These are phyloP conservation scores for Yamadazyma akitaensis DNA, from an alignment of 805 yeast genomes.

Conservation along the genomic window DNA sequence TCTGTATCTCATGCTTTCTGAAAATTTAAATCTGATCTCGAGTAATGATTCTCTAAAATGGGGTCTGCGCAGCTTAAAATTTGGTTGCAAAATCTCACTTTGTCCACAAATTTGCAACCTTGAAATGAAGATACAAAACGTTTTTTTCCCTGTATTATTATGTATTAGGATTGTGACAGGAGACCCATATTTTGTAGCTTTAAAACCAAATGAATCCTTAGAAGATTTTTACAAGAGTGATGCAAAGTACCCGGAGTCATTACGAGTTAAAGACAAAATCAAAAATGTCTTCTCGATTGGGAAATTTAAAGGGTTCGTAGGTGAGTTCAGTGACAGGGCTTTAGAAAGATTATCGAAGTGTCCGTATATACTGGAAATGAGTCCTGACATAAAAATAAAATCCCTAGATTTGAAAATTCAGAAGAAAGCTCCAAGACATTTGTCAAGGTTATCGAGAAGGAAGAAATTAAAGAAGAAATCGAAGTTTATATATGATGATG, in stretches of 20 bases:
- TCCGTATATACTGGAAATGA: slow-evolving; percentile 65
- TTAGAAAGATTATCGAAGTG: slow-evolving; percentile 48
- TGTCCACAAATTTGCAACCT: not conserved
- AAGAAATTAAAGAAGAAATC: slow-evolving; percentile 22
- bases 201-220: slow-evolving; percentile 48
- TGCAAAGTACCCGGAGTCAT: slow-evolving; percentile 27
- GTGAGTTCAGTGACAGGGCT: slow-evolving; percentile 50
- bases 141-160: not conserved
- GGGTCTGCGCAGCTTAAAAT: not conserved
- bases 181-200: slow-evolving; percentile 44
- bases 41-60: too few species aligned
- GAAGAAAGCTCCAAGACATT: slow-evolving; percentile 57
- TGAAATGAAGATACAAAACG: not conserved
- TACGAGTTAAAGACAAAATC: slow-evolving; percentile 47
- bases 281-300: slow-evolving; percentile 62
- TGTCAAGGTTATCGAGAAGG: slow-evolving; percentile 59
- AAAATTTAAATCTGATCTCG: too few species aligned
- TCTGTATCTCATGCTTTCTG: not conserved
- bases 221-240: slow-evolving; percentile 49
- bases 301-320: slow-evolving; percentile 65
- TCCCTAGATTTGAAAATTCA: slow-evolving; percentile 51
- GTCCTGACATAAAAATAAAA: slow-evolving; percentile 60
- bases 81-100: not conserved
- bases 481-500: slow-evolving; percentile 47
- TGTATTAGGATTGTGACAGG: not conserved